phyloP scores from a whole-genome alignment of 305 asterid genomes.

The Striga hermonthica region DNA sequence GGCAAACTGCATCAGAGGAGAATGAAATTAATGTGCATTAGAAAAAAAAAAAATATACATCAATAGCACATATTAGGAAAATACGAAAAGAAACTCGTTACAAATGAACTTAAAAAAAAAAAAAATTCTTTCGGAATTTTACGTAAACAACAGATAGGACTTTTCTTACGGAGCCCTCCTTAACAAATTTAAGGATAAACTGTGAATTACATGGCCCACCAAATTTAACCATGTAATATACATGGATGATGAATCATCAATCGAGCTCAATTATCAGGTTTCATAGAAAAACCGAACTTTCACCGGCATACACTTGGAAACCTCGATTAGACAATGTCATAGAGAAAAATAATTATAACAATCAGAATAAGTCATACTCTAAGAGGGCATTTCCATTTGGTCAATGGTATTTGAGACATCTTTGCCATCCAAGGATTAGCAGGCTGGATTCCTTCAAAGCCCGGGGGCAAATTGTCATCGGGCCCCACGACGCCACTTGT shows the following conservation, averaged over 20 bases:
- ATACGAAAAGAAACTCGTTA: slow-evolving; percentile 10
- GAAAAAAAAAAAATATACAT: background rate
- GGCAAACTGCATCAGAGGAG: slow-evolving; percentile 46
- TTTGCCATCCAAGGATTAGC: slow-evolving; percentile 47
- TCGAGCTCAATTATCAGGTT: no score
- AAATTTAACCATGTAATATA: no score
- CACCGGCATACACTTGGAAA: no score
- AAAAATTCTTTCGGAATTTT: no score
- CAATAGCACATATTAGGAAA: background rate
- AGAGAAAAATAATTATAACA: background rate
- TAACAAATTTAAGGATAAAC: no score
- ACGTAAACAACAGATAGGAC: no score
- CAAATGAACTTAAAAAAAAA: no score
- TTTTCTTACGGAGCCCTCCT: no score
- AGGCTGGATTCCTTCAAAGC: slow-evolving; percentile 71
- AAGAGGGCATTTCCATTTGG: slow-evolving; percentile 72
- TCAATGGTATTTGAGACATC: slow-evolving; percentile 64
- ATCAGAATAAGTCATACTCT: slow-evolving; percentile 44
- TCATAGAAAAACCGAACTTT: no score
- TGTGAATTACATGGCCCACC: no score
- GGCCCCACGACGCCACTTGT: slow-evolving; percentile 44
- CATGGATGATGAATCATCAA: no score
- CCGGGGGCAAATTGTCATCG: slow-evolving; percentile 86
- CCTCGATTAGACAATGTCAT: no score
- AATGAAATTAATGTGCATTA: background rate